phyloP scores from a whole-genome alignment of 495 filamentous ascomycete genomes.

The Penicillium macrosclerotiorum region DNA sequence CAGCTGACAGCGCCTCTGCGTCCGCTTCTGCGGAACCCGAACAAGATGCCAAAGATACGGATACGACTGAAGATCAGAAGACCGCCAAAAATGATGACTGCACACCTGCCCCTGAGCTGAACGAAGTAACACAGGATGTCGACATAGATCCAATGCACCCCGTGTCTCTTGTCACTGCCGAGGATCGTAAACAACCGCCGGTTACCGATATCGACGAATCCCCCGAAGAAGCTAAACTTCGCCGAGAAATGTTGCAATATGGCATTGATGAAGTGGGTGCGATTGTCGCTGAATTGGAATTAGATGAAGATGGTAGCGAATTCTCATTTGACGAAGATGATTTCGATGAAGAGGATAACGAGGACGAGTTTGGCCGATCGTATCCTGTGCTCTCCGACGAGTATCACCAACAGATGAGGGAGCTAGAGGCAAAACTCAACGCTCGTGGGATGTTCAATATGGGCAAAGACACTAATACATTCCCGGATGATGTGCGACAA shows the following conservation, averaged over 20 bases:
- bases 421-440: constrained; percentile 72
- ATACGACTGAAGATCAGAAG: neutral
- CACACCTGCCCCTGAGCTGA: constrained; percentile 1
- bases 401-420: constrained; percentile 75
- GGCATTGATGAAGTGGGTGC: constrained; percentile 79
- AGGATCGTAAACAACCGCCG: constrained; percentile 27
- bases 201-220: constrained; percentile 60
- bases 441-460: constrained; percentile 53
- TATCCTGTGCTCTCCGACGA: constrained; percentile 62
- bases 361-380: constrained; percentile 68
- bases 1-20: constrained; percentile 3
- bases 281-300: constrained; percentile 87
- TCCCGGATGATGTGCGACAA: constrained; percentile 33
- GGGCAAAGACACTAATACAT: constrained; percentile 40
- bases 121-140: neutral
- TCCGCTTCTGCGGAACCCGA: neutral
- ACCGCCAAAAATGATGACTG: neutral
- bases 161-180: constrained; percentile 20
- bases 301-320: constrained; percentile 68
- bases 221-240: constrained; percentile 72
- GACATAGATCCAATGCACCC: constrained; percentile 17
- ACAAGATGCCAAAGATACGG: neutral
- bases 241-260: constrained; percentile 91
- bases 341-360: constrained; percentile 50
- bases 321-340: constrained; percentile 58